Base-by-base conservation (phyloP, 208 protist species). In the Trypanosoma vivax region DNA sequence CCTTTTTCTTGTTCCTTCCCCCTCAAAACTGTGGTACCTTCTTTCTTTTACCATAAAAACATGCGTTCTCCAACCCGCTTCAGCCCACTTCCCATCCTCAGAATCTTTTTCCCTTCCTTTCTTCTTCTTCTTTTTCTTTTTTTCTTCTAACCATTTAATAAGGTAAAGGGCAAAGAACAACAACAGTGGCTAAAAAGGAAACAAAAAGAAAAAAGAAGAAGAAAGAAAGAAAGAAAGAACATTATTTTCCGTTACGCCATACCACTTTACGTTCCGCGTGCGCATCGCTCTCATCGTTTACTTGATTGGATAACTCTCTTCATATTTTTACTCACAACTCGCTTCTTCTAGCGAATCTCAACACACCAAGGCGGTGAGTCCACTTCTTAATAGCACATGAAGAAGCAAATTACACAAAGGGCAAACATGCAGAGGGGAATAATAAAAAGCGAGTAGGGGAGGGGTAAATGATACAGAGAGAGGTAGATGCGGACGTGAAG, bases 121-220 rank as follows among this genome's bases (percentile, higher is more conserved):
- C 33, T 37, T 13, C 13, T 13, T 37, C 13, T 13, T 37, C 33
- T 37, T 37, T 13, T 37, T 37, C 13, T 13, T 37, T 37, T 13
- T 37, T 37, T 13, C 33, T 37, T 37, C 33, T 37, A n/a, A 37
- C 10, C 33, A 37, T 37, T 0, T 37, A 9, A n/a, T 37, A 51
- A 31, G 46, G 18, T 14, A 47, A 47, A 33, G 47, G 35, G 47
- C 21, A 18, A 10, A 31, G 11, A 47, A 3, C 10, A 57, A 18
- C 23, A 43, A 43, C n/a, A 9, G 19, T 47, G 47, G 14, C 14
- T 9, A 19, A 27, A 25, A 24, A 43, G 7, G 43, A 47, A 57
- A 57, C 43, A 31, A 57, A 57, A 57, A 30, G 23, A 45, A 18
- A 23, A 5, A 23, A 19, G 25, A 31, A 21, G 13, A 57, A 19